Base-by-base conservation (phyloP, 306 rosid genomes). In the Delonix regia region DNA sequence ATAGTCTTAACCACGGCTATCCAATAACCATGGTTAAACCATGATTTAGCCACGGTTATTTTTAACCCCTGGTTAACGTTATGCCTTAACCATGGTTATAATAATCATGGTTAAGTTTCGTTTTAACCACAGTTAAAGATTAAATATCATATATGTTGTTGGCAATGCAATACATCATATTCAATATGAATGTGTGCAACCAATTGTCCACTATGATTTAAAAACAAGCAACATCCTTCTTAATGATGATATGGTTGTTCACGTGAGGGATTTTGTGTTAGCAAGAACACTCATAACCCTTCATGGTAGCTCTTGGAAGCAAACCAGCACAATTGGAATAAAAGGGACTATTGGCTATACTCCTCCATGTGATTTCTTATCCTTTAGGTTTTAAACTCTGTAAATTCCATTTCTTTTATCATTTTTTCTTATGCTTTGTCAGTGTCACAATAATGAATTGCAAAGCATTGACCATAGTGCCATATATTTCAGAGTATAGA, bases 281-380 rank as follows among this genome's bases (percentile, higher is more conserved):
- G 49, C 71, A 38, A 65, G 49, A 38, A 30, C 38, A 10, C 15
- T 65, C 30, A 38, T 49, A n/a, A 65, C 24, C 71, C 30, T 38
- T 19, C 9, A 12, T 34, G 28, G 49, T 4, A 8, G 0, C 25
- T 65, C 71, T 39, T 7, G 9, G 6, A 65, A 38, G 28, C 71
- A 65, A 38, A 65, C 9, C 18, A 65, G 30, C 49, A 65, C 49
- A n/a, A 6, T 1, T 36, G 71, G 45, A 19, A 38, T 38, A 41
- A 36, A 65, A 41, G 71, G 49, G 7, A 65, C 71, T 38, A 19
- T 65, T n/a, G 71, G 30, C 34, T 84, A 80, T 41, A 73, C 62
- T 5, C 76, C 84, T 70, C 79, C 80, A 44, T 65, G 19, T 36
- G 49, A 10, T 44, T 13, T 7, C 1, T 44, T 21, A 28, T 42